A percentile compares a stretch with the other conserved stretches of the same genome.
Conservation (phyloP, 148 eudicot genomes). For the Fallopia convolvulus region DNA sequence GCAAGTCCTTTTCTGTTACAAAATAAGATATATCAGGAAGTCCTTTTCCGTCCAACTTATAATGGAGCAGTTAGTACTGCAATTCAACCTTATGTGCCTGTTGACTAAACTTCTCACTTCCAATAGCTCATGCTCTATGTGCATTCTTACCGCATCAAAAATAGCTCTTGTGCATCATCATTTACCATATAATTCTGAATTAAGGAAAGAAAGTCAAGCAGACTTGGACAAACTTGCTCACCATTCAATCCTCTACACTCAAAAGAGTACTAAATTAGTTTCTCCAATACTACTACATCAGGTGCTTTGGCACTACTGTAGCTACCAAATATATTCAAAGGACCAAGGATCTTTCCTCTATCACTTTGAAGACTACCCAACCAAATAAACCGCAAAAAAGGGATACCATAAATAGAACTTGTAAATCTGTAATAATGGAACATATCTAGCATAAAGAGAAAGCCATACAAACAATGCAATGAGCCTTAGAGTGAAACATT, state of each 20-base stretch:
- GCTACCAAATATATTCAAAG: neutral
- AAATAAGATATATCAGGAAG: neutral
- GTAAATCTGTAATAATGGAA: neutral
- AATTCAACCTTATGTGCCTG: neutral
- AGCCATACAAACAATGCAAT: neutral
- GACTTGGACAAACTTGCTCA: neutral
- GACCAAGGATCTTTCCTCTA: neutral
- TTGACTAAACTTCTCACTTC: neutral
- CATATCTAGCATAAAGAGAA: neutral
- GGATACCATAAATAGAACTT: neutral
- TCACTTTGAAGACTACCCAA: neutral
- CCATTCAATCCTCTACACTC: neutral
- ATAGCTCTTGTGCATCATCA: neutral
- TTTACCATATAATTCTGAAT: neutral
- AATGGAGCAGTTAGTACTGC: neutral
- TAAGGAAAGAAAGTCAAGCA: neutral
- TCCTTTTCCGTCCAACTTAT: neutral
- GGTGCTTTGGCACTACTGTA: neutral
- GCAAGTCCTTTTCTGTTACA: too few species aligned
- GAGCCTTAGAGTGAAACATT: neutral
- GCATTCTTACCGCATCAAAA: neutral
- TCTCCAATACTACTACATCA: too few species aligned
- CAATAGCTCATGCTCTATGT: neutral
- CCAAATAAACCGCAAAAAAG: neutral
- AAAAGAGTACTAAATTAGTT: neutral